Evolutionary conservation across 768 basidiomycete genomes (phyloP), one percentile per base, ranked within the genome.

Genomic region (Pleurotus eryngii): DNA sequence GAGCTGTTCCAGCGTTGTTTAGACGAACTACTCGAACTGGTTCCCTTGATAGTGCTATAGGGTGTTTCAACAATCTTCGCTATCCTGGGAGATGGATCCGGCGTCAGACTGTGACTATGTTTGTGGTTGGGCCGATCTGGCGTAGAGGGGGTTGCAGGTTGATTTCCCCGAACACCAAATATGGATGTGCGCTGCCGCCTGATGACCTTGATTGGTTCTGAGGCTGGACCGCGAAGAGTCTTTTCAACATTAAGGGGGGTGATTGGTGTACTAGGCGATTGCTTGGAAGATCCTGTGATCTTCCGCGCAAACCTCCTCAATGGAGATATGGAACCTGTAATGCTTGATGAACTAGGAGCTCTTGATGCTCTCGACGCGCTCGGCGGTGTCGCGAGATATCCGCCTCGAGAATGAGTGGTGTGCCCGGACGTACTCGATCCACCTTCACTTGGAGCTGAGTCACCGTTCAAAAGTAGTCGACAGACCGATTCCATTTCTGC

Each of bases 1-100:
- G 90, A 93, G 61, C 86, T 80, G 65, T 94, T 94, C 92, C 92
- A 94, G 35, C 71, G 75, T 59, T 84, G 84, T 62, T 81, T 81
- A 35, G 61, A 48, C 57, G 70, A 30, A 35, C 30, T 11, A 9
- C 7, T 35, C 22, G 55, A 51, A 42, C 56, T 51, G 7, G 68
- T 70, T 51, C 61, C 65, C 63, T 81, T 83, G 49, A 77, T 60
- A 38, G 79, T 79, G 11, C 39, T 38, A 18, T 42, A 47, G 35
- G 73, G 59, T 57, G 67, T 70, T 59, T 80, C 76, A 27, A 72
- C 58, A 11, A 54, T 54, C 59, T 71, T 78, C 57, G 69, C 64
- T 22, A 69, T 67, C 49, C 70, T 74, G 35, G 88, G 84, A 4
- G 87, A 84, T 9, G 85, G 80, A 20, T 88, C 86, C 15, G 89